These are phyloP conservation scores for Voacanga thouarsii DNA, from an alignment of 257 asterid genomes.

Conservation along the genomic window DNA sequence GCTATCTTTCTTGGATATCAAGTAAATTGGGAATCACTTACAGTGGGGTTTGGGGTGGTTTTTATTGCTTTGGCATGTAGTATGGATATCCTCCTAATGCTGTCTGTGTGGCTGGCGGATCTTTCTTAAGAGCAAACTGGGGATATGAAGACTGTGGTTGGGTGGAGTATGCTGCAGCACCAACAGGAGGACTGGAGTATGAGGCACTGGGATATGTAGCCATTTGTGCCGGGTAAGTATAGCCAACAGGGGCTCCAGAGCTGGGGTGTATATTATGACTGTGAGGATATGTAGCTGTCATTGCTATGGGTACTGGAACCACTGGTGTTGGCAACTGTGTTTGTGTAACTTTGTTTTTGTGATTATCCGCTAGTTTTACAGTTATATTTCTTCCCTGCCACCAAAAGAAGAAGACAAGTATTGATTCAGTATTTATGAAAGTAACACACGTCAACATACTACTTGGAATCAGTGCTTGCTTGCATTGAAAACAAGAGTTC, in stretches of 20 bases:
- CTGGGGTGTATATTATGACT: slow-evolving; percentile 31
- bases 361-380: slow-evolving; percentile 84
- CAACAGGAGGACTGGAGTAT: slow-evolving; percentile 43
- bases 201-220: slow-evolving; percentile 37
- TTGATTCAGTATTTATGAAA: not conserved
- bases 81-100: slow-evolving; percentile 60
- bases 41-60: not conserved
- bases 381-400: slow-evolving; percentile 74
- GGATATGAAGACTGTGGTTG: slow-evolving; percentile 55
- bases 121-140: slow-evolving; percentile 39
- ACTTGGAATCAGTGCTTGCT: not conserved
- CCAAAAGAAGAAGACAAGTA: slow-evolving; percentile 4
- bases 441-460: not conserved
- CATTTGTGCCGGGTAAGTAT: slow-evolving; percentile 50
- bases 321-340: slow-evolving; percentile 43
- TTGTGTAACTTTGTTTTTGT: slow-evolving; percentile 55
- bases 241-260: slow-evolving; percentile 41
- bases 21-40: slow-evolving; percentile 3
- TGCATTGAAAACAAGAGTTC: not conserved
- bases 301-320: slow-evolving; percentile 41
- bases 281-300: slow-evolving; percentile 49
- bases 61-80: slow-evolving; percentile 62
- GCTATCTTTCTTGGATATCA: not conserved
- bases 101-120: slow-evolving; percentile 9
- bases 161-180: slow-evolving; percentile 38